Evolutionary conservation across 768 basidiomycete genomes (phyloP).

Genomic region (Podaxis sp.): DNA sequence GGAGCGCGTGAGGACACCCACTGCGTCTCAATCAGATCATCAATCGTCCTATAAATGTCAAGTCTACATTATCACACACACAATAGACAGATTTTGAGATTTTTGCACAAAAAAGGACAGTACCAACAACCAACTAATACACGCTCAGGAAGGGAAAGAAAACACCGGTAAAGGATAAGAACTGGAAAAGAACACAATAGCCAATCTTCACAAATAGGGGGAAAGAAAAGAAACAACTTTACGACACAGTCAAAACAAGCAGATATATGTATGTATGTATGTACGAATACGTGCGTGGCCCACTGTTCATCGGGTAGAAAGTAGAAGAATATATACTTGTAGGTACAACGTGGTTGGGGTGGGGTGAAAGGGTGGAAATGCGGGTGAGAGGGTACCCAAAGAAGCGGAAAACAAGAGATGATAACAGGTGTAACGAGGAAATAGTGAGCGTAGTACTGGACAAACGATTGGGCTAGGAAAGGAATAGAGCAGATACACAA

Average conservation of each 20-base stretch:
- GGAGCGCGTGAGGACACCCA: not conserved
- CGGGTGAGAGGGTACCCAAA: constrained; percentile 2
- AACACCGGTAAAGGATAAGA: constrained; percentile 18
- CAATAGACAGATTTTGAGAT: constrained; percentile 14
- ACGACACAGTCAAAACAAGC: constrained; percentile 17
- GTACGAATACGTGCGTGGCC: constrained; percentile 16
- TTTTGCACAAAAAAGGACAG: constrained; percentile 14
- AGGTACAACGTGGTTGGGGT: constrained; percentile 8
- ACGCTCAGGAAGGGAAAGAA: constrained; percentile 4
- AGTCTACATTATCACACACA: constrained; percentile 3
- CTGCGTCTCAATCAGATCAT: not conserved
- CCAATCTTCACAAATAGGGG: constrained; percentile 17
- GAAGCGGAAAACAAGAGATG: constrained; percentile 8
- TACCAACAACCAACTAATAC: constrained; percentile 16
- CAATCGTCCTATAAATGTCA: not conserved
- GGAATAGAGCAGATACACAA: constrained; percentile 10
- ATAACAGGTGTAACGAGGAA: not conserved
- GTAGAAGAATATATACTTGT: constrained; percentile 17
- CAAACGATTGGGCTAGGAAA: constrained; percentile 11
- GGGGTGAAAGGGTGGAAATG: constrained; percentile 8
- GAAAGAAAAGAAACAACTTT: constrained; percentile 17
- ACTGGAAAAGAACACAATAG: constrained; percentile 12
- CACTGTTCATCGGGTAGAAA: constrained; percentile 11
- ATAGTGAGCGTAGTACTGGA: constrained; percentile 13
- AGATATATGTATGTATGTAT: constrained; percentile 18